Evolutionary conservation across 2,329 filamentous ascomycete genomes (phyloP), one percentile per base, ranked within the genome.

Genomic region (Celoporthe dispersa): DNA sequence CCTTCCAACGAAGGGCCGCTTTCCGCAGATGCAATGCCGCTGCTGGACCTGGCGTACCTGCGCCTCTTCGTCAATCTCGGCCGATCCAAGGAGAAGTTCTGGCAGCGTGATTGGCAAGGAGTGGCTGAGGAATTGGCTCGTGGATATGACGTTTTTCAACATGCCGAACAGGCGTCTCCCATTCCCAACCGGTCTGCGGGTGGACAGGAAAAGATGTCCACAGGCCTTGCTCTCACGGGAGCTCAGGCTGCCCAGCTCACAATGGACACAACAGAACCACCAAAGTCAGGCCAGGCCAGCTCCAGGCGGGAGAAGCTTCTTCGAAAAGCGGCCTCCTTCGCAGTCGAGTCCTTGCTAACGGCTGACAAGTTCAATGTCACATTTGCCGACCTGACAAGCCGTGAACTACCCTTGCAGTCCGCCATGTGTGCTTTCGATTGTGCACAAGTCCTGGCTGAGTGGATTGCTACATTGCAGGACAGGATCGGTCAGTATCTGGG

Each of bases 361-460:
- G 92, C 94, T 1, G 92, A 97, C 78, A 94, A 92, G 77, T 86
- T 96, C 16, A 94, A 94, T 0, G 89, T 95, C 37, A 94, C 93
- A 0, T 96, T 95, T 80, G 91, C 92, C 9, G 94, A 97, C 73
- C 91, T 93, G 72, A 91, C 90, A 1, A 94, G 92, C 67, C 87
- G 93, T 60, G 94, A 98, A 77, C 85, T 98, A 16, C 94, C 96
- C 0, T 88, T 97, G 53, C 95, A 97, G 78, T 94, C 93, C 19
- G 93, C 94, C 1, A 90, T 98, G 85, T 98, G 95, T 79, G 91
- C 92, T 6, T 97, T 97, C 76, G 95, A 98, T 77, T 98, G 95
- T 77, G 92, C 93, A 2, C 94, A 98, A 77, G 94, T 98, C 1
- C 87, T 99, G 41, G 94, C 94, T 0, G 95, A 98, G 80, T 99